Conservation (phyloP, 768 basidiomycete species). For the Termitomyces sp. region DNA sequence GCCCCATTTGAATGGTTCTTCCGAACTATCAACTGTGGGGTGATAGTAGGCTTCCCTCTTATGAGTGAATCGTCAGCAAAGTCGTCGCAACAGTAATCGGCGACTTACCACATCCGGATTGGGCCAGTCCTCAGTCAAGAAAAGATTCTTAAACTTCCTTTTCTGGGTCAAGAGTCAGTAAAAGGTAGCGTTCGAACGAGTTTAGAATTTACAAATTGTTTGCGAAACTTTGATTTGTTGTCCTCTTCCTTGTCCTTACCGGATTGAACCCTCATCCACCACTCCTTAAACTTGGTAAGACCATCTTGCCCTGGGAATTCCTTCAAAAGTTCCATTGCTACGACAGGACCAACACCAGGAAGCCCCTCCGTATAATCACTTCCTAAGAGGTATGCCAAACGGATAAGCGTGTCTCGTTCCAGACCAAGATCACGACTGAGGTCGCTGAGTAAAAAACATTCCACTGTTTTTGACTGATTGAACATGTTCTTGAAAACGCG, state of each 20-base stretch:
- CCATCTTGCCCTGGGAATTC: constrained; percentile 90
- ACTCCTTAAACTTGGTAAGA: constrained; percentile 81
- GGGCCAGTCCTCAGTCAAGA: constrained; percentile 83
- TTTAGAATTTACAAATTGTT: constrained; percentile 64
- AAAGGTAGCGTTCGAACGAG: not conserved
- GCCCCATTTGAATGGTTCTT: constrained; percentile 96
- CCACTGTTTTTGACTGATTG: constrained; percentile 98
- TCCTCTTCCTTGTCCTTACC: constrained; percentile 81
- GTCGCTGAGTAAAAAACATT: constrained; percentile 86
- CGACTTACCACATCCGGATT: constrained; percentile 79
- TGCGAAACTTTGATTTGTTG: constrained; percentile 71
- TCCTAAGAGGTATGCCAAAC: constrained; percentile 90
- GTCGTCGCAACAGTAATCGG: not conserved
- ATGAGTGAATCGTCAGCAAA: not conserved
- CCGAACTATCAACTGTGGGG: constrained; percentile 84
- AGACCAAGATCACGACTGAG: constrained; percentile 84
- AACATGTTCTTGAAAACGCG: constrained; percentile 99
- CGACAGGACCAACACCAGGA: constrained; percentile 89
- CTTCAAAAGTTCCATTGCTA: constrained; percentile 91
- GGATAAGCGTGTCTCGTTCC: constrained; percentile 79
- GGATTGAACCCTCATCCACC: constrained; percentile 92
- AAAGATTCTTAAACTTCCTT: constrained; percentile 82
- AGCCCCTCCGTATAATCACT: constrained; percentile 96
- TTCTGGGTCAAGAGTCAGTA: constrained; percentile 47
- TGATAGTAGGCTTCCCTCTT: constrained; percentile 92